Percentiles rank a stretch among this genome's conserved stretches.
Conservation (phyloP, 495 filamentous ascomycete genomes). For the Aspergillus affinis region DNA sequence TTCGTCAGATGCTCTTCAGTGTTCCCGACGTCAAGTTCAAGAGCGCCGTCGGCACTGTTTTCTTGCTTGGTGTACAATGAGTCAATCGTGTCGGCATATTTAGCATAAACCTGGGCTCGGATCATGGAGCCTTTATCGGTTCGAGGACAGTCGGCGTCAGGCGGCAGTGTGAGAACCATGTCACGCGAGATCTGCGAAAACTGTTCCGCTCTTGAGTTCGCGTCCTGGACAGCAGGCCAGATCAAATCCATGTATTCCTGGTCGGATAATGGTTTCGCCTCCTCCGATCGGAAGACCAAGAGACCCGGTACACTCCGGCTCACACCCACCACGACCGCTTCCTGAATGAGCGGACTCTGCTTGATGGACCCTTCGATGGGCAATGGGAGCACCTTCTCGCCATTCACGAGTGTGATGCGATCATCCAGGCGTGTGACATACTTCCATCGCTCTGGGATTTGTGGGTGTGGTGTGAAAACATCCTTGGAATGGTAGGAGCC, state of each 20-base stretch:
- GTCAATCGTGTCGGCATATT: slow-evolving; percentile 50
- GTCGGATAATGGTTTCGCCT: slow-evolving; percentile 29
- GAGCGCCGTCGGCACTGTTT: slow-evolving; percentile 17
- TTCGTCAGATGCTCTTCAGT: slow-evolving; percentile 44
- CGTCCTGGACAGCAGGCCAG: slow-evolving; percentile 48
- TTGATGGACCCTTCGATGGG: slow-evolving; percentile 59
- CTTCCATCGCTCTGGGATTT: slow-evolving; percentile 60
- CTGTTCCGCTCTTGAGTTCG: slow-evolving; percentile 49
- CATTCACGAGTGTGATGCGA: slow-evolving; percentile 61
- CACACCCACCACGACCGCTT: slow-evolving; percentile 60
- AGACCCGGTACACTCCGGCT: slow-evolving; percentile 51
- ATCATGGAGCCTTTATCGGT: slow-evolving; percentile 60
- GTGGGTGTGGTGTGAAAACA: slow-evolving; percentile 62
- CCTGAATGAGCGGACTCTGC: slow-evolving; percentile 48
- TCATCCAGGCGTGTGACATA: slow-evolving; percentile 64
- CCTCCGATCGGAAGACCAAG: slow-evolving; percentile 48
- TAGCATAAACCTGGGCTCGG: slow-evolving; percentile 50
- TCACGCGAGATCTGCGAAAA: slow-evolving; percentile 59
- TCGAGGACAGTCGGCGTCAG: slow-evolving; percentile 43
- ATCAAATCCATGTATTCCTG: slow-evolving; percentile 45
- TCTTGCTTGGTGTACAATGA: slow-evolving; percentile 42
- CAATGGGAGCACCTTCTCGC: slow-evolving; percentile 69
- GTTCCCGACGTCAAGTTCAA: slow-evolving; percentile 37
- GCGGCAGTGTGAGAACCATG: slow-evolving; percentile 48
- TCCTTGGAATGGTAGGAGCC: slow-evolving; percentile 59